A percentile compares a stretch with the other conserved stretches of the same genome.
These are phyloP conservation scores for Xylariaceae sp. DNA, from an alignment of 2,329 filamentous ascomycete genomes.

Conservation along the genomic window DNA sequence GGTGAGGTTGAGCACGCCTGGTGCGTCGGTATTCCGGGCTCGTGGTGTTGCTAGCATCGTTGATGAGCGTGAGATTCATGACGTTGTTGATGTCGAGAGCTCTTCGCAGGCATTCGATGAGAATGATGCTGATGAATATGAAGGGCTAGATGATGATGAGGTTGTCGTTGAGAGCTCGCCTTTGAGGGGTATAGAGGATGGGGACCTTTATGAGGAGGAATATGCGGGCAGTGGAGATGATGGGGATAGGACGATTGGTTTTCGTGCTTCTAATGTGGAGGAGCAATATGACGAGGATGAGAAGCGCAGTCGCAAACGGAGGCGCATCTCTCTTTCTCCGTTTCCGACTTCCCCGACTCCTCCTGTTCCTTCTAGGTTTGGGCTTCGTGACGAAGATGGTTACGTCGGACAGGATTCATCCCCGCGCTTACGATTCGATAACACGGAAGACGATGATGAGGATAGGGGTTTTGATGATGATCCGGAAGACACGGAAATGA, in stretches of 20 bases:
- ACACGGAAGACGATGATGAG: too few species aligned
- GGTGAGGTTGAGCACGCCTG: slow-evolving; percentile 14
- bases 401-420: too few species aligned
- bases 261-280: too few species aligned
- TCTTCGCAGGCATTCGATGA: neutral
- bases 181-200: slow-evolving; percentile 2
- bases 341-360: slow-evolving; percentile 5
- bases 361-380: too few species aligned
- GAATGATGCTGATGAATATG: neutral
- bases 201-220: neutral
- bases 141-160: slow-evolving; percentile 8
- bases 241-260: too few species aligned
- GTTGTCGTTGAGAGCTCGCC: slow-evolving; percentile 24
- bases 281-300: slow-evolving; percentile 1
- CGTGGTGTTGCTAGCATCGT: slow-evolving; percentile 17
- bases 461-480: neutral
- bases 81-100: slow-evolving; percentile 4
- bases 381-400: too few species aligned
- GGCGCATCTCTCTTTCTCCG: slow-evolving; percentile 34
- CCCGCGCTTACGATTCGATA: too few species aligned
- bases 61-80: slow-evolving; percentile 2
- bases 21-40: slow-evolving; percentile 14
- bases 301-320: slow-evolving; percentile 31
- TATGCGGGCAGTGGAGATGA: slow-evolving; percentile 5
- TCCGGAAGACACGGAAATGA: slow-evolving; percentile 21